These are phyloP conservation scores for Ogataea kodamae DNA, from an alignment of 805 yeast genomes.

Conservation along the genomic window DNA sequence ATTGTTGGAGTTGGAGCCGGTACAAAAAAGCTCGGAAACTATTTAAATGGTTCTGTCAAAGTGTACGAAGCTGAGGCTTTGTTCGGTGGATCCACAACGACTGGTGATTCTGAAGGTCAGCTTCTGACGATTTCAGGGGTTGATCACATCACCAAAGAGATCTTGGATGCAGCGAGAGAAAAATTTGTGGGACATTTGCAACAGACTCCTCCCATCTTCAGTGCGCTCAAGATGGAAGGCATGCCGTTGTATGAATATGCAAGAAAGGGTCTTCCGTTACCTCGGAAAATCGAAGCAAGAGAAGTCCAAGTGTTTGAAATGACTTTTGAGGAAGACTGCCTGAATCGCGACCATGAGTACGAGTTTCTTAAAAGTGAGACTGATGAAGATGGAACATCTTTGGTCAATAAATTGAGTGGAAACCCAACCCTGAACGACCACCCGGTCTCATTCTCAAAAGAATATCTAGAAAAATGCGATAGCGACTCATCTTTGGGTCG, in stretches of 20 bases:
- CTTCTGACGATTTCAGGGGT: slow-evolving; percentile 56
- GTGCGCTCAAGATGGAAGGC: slow-evolving; percentile 93
- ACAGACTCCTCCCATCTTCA: slow-evolving; percentile 93
- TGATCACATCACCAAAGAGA: slow-evolving; percentile 53
- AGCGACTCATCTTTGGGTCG: slow-evolving; percentile 32
- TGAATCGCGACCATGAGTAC: slow-evolving; percentile 56
- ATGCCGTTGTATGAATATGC: slow-evolving; percentile 94
- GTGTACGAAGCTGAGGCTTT: slow-evolving; percentile 81
- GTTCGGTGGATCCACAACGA: slow-evolving; percentile 86
- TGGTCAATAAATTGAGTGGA: slow-evolving; percentile 35
- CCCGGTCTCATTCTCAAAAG: slow-evolving; percentile 54
- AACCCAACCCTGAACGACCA: slow-evolving; percentile 63
- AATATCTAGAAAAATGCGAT: slow-evolving; percentile 46
- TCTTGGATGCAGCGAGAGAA: slow-evolving; percentile 45
- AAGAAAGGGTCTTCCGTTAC: slow-evolving; percentile 78
- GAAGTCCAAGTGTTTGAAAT: slow-evolving; percentile 59
- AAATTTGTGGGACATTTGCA: slow-evolving; percentile 76
- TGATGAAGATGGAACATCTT: slow-evolving; percentile 46
- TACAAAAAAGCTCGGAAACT: slow-evolving; percentile 73
- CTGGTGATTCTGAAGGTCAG: slow-evolving; percentile 92
- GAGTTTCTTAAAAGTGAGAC: slow-evolving; percentile 40
- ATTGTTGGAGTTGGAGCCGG: slow-evolving; percentile 93
- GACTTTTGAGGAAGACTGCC: slow-evolving; percentile 49
- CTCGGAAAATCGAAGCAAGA: slow-evolving; percentile 76
- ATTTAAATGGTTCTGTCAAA: slow-evolving; percentile 71